phyloP scores from a whole-genome alignment of 2,329 filamentous ascomycete genomes.

The Talaromyces piceae region DNA sequence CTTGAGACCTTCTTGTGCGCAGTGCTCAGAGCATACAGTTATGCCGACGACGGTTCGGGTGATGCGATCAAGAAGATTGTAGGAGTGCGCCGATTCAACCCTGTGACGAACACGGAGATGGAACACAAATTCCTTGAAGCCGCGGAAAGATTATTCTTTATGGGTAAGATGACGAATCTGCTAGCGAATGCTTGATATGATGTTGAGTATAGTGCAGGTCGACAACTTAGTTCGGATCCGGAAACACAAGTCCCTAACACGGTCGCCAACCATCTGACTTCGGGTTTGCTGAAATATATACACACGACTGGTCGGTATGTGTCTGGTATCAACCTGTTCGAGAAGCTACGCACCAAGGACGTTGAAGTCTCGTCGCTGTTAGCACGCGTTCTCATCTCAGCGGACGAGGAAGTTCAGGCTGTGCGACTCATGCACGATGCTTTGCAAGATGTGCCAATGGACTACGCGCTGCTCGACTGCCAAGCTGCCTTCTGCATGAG shows the following conservation, averaged over 20 bases:
- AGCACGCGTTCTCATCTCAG: slow-evolving; percentile 84
- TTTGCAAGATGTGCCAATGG: slow-evolving; percentile 88
- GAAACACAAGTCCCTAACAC: slow-evolving; percentile 96
- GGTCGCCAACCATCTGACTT: slow-evolving; percentile 89
- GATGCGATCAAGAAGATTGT: slow-evolving; percentile 95
- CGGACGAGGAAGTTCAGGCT: slow-evolving; percentile 94
- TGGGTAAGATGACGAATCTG: slow-evolving; percentile 47
- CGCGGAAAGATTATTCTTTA: slow-evolving; percentile 90
- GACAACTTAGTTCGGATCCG: slow-evolving; percentile 92
- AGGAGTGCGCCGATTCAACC: slow-evolving; percentile 94
- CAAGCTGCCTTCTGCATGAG: slow-evolving; percentile 86
- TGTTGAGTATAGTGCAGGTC: slow-evolving; percentile 49
- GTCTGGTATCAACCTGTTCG: slow-evolving; percentile 94
- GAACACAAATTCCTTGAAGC: slow-evolving; percentile 94
- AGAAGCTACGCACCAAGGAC: slow-evolving; percentile 85
- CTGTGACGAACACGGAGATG: slow-evolving; percentile 94
- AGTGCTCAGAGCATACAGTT: slow-evolving; percentile 88
- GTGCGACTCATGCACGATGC: slow-evolving; percentile 81
- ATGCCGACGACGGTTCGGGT: slow-evolving; percentile 90
- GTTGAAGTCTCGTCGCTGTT: slow-evolving; percentile 90
- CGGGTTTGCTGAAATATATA: slow-evolving; percentile 91
- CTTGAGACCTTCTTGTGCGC: slow-evolving; percentile 96
- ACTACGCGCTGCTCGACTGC: slow-evolving; percentile 91
- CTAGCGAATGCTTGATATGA: not conserved
- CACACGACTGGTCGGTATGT: slow-evolving; percentile 89